Conservation (phyloP, 2,329 filamentous ascomycete species). For the Sporothrix euskadiensis region DNA sequence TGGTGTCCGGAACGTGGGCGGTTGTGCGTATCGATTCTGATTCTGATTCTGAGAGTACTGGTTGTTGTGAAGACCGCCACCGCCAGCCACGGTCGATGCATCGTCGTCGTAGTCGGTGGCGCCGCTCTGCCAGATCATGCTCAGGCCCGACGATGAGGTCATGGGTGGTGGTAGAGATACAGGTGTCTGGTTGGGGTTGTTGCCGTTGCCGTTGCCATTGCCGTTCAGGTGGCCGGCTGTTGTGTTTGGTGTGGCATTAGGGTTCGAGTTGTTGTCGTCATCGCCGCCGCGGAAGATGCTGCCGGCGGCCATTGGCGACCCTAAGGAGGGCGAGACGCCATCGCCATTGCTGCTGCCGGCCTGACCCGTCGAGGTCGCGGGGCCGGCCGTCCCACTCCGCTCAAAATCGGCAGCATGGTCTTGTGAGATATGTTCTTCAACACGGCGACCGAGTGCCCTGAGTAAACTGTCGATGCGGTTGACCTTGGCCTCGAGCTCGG, state of each 20-base stretch:
- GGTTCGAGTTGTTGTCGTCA: slow-evolving; percentile 39
- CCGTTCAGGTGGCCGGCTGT: slow-evolving; percentile 51
- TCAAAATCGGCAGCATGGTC: slow-evolving; percentile 25
- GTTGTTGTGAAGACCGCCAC: not conserved
- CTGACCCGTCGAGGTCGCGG: not conserved
- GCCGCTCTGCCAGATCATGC: slow-evolving; percentile 36
- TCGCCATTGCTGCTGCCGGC: slow-evolving; percentile 9
- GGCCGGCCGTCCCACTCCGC: not conserved
- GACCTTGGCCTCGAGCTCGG: slow-evolving; percentile 70
- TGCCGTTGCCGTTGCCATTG: slow-evolving; percentile 49
- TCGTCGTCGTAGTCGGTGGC: slow-evolving; percentile 36
- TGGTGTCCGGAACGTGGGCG: not conserved
- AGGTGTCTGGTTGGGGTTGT: slow-evolving; percentile 41
- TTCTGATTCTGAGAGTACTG: not conserved
- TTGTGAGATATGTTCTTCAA: slow-evolving; percentile 31
- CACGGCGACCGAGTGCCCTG: slow-evolving; percentile 54
- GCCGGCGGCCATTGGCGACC: slow-evolving; percentile 20
- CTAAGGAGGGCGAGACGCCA: slow-evolving; percentile 9
- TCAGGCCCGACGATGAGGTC: slow-evolving; percentile 2
- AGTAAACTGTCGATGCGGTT: slow-evolving; percentile 68
- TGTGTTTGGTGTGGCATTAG: not conserved
- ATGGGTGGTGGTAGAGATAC: not conserved
- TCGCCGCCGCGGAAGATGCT: slow-evolving; percentile 26
- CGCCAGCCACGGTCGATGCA: not conserved
- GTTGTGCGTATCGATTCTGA: not conserved